Conservation (phyloP, 2,329 filamentous ascomycete species). For the Talaromyces funiculosus region DNA sequence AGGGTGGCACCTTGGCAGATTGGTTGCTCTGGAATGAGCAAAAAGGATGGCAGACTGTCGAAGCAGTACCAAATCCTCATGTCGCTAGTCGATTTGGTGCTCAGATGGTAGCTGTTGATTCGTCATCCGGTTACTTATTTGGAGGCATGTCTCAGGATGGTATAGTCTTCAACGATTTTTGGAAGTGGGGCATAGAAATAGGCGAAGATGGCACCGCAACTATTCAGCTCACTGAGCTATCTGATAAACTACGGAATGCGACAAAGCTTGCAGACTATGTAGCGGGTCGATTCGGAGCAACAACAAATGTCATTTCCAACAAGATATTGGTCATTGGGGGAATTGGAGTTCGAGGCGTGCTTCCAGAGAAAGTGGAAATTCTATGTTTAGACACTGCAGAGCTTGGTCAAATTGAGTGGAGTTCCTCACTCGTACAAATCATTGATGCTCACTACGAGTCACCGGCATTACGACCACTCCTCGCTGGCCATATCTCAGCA, state of each 20-base stretch:
- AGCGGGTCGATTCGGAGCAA: slow-evolving; percentile 48
- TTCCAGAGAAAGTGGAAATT: slow-evolving; percentile 50
- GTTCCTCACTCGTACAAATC: background rate
- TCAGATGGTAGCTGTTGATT: slow-evolving; percentile 37
- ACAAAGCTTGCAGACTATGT: slow-evolving; percentile 28
- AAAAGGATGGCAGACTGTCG: slow-evolving; percentile 48
- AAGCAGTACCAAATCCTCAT: slow-evolving; percentile 23
- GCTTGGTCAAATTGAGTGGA: slow-evolving; percentile 1
- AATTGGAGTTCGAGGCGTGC: slow-evolving; percentile 34
- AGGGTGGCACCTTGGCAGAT: slow-evolving; percentile 45
- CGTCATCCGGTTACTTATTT: slow-evolving; percentile 56
- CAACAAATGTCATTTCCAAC: slow-evolving; percentile 41
- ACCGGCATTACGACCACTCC: slow-evolving; percentile 54
- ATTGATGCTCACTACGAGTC: slow-evolving; percentile 17
- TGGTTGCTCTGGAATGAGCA: slow-evolving; percentile 51
- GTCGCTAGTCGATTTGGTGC: slow-evolving; percentile 54
- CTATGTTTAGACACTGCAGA: slow-evolving; percentile 32
- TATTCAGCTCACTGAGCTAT: slow-evolving; percentile 25
- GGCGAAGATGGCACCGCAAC: slow-evolving; percentile 27
- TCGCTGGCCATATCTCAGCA: slow-evolving; percentile 62
- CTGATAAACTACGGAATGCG: slow-evolving; percentile 19
- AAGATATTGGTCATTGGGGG: slow-evolving; percentile 51
- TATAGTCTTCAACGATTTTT: slow-evolving; percentile 56
- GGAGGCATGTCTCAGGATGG: slow-evolving; percentile 68
- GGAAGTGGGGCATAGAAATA: slow-evolving; percentile 57